Evolutionary conservation across 352 stramenopile species (phyloP), one percentile per base, ranked within the genome.

Genomic region (Phytopythium helicoides): DNA sequence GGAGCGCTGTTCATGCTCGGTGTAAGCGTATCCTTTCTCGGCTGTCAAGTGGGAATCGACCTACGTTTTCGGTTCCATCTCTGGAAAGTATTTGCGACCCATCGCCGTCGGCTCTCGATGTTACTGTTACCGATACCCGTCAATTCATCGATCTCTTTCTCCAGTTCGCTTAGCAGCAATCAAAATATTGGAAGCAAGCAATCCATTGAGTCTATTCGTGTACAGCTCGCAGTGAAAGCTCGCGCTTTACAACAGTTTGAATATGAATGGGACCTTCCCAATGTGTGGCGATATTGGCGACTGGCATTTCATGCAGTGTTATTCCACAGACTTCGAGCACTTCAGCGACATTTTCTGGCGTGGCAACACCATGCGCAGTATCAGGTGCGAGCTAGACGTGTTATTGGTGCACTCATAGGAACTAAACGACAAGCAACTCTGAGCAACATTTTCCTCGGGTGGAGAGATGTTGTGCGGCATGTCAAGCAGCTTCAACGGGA

Each of bases 261-360:
- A 9, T 33, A 82, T 38, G 55, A 57, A 7, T 89, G 74, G 71
- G 58, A 81, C 14, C 26, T 68, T 14, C 47, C 49, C 8, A 52
- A 55, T 28, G 56, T 68, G 9, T 90, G 79, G 79, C 67, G 71
- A 42, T 66, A 68, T 1, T 90, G 79, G 76, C 64, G 79, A 5
- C 70, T 76, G 34, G 45, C 68, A 26, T 90, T 87, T 47, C 79
- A 90, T 49, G 74, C 79, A 2, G 49, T 68, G 21, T 52, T 88
- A 19, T 90, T 88, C 51, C 75, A 75, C 47, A 65, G 79, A 0
- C 69, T 90, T 33, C 74, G 74, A 7, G 49, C 41, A 4, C 40
- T 76, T 2, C 63, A 84, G 21, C 37, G 48, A 4, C 38, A 58
- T 23, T 76, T 82, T 7, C 35, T 56, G 2, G 38, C 1, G 12